Percentiles rank a stretch among this genome's conserved stretches.
phyloP scores from a whole-genome alignment of 129 eudicot genomes.

The Chrysanthemum makinoi region DNA sequence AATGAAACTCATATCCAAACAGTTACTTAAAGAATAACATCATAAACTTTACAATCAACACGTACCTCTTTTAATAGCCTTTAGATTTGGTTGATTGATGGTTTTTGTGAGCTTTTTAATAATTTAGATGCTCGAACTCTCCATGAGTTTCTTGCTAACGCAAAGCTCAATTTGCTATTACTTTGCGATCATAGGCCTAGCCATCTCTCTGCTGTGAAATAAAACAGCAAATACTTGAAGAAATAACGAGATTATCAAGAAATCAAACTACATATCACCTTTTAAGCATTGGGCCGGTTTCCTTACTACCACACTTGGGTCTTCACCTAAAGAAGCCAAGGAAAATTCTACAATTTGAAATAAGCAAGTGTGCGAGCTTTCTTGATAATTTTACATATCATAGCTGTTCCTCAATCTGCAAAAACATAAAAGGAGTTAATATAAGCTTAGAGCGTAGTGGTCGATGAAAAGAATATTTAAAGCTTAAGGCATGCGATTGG shows the following conservation, averaged over 20 bases:
- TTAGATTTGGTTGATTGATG: too few relatives aligned
- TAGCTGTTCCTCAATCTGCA: constrained; percentile 66
- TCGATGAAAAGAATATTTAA: too few relatives aligned
- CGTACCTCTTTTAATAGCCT: too few relatives aligned
- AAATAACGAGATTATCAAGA: background rate
- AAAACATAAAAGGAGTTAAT: background rate
- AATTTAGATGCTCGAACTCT: too few relatives aligned
- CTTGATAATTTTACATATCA: constrained; percentile 55
- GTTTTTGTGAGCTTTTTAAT: too few relatives aligned
- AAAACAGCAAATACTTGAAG: background rate
- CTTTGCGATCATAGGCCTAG: constrained; percentile 51
- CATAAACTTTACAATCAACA: too few relatives aligned
- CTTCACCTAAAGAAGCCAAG: too few relatives aligned
- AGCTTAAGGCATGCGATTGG: too few relatives aligned
- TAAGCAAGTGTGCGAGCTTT: constrained; percentile 61
- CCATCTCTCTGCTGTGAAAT: constrained; percentile 53
- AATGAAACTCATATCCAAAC: too few relatives aligned
- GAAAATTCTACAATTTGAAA: constrained; percentile 50
- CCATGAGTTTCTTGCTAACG: constrained; percentile 86
- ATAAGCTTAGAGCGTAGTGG: too few relatives aligned
- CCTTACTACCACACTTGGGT: constrained; percentile 36
- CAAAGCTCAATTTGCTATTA: constrained; percentile 61
- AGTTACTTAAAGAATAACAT: too few relatives aligned
- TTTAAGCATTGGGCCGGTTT: constrained; percentile 63
- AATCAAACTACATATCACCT: constrained; percentile 42